These are phyloP conservation scores for Artemisia tridentata DNA, from an alignment of 129 eudicot species.

Conservation along the genomic window DNA sequence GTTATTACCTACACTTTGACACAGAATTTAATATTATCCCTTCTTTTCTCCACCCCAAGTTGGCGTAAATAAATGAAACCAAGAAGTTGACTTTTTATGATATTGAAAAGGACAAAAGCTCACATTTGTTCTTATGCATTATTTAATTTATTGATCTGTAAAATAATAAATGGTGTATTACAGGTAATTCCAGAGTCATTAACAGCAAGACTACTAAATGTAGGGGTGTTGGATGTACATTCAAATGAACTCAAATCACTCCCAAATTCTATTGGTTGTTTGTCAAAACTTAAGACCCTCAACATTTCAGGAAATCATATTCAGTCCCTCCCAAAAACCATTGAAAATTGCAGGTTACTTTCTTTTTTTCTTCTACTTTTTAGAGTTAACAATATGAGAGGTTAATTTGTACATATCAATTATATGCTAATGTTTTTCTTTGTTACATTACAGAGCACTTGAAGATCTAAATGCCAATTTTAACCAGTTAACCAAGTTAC, in stretches of 20 bases:
- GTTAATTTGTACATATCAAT: background rate
- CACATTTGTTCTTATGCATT: conserved; percentile 1
- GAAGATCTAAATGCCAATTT: conserved; percentile 88
- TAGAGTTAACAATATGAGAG: background rate
- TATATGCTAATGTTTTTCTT: background rate
- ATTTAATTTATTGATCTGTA: background rate
- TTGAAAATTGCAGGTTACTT: conserved; percentile 83
- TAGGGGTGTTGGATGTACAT: conserved; percentile 70
- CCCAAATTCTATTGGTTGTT: conserved; percentile 89
- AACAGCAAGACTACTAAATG: conserved; percentile 76
- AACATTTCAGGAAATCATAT: conserved; percentile 82
- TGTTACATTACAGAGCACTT: conserved; percentile 28
- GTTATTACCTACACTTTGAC: background rate
- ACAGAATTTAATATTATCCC: conserved; percentile 3
- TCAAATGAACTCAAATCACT: conserved; percentile 75
- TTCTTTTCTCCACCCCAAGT: conserved; percentile 6
- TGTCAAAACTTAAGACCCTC: conserved; percentile 74
- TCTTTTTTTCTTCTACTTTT: background rate
- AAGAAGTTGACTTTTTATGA: conserved; percentile 31
- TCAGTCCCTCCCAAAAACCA: conserved; percentile 65
- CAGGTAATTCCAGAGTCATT: conserved; percentile 90
- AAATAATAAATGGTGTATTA: conserved; percentile 23
- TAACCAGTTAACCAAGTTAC: conserved; percentile 58
- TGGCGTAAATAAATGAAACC: conserved; percentile 15
- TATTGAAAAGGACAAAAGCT: background rate